Base-by-base conservation (phyloP, 139 green algal genomes). In the Astrephomene gubernaculifera region DNA sequence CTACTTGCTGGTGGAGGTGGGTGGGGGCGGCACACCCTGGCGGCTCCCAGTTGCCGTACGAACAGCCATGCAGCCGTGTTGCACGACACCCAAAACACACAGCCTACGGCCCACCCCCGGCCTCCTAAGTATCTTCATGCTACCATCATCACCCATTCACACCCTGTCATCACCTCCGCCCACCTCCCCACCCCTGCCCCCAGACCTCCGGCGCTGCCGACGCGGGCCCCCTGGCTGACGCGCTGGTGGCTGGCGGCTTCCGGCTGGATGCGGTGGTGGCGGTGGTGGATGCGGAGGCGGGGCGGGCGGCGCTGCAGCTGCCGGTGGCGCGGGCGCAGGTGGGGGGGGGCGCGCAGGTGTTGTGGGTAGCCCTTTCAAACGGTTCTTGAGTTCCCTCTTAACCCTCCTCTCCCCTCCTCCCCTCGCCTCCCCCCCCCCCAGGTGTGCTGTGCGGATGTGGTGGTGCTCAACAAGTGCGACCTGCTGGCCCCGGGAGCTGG, bases 381-480 rank as follows among this genome's bases (percentile, higher is more conserved):
- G 17, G 14, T 57, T 57, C 49, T 57, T 12, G 14, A 12, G 49
- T 17, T 25, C 49, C 49, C 49, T 25, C 12, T 17, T 57, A 57
- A 57, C 49, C 17, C 12, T 57, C 49, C 49, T 57, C 14, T 57
- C 49, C 49, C 49, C 14, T 57, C 49, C 14, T 17, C 14, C 17
- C 17, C 17, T 57, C 43, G 31, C 21, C 6, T 44, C 7, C 33
- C 63, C n/a, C 71, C 29, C 25, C 10, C 29, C 1, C 41, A 83
- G 57, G 39, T 71, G 7, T 53, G 38, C 57, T 83, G 75, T 17
- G 75, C 75, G 2, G 91, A 94, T 54, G 61, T 94, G 19, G 87
- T 93, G 10, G 73, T 94, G 8, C 43, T 94, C 24, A 94, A 93
- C 89, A 94, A 94, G 89, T 90, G 85, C 82, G 91, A 94, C 74